Evolutionary conservation across 371 early-diverging fungal genomes (phyloP).

Genomic region (Mortierella sp.): DNA sequence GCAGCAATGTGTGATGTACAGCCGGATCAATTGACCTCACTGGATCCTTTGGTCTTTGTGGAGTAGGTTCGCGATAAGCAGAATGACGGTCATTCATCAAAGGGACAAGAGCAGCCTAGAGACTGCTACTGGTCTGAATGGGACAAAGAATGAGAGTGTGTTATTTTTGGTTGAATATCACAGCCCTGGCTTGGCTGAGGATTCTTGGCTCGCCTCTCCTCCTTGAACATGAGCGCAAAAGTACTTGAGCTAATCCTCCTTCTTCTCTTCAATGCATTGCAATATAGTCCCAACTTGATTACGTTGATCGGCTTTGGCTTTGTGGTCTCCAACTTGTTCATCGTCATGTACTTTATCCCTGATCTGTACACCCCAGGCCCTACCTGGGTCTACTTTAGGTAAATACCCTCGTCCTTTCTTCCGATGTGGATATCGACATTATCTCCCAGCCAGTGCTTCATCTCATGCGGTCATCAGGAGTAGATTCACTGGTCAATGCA

Average conservation of each 20-base stretch:
- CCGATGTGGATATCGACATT: neutral
- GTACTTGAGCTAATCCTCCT: neutral
- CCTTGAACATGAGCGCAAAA: neutral
- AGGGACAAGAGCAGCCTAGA: neutral
- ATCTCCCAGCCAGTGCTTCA: constrained; percentile 5
- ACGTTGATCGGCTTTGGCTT: constrained; percentile 95
- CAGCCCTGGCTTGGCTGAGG: constrained; percentile 12
- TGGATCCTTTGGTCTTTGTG: too few relatives aligned
- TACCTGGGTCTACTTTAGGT: constrained; percentile 89
- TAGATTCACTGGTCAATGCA: constrained; percentile 1
- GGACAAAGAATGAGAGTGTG: neutral
- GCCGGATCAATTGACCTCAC: neutral
- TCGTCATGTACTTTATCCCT: constrained; percentile 78
- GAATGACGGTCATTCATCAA: neutral
- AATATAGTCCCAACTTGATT: constrained; percentile 94
- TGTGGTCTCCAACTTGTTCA: constrained; percentile 82
- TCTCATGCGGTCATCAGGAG: neutral
- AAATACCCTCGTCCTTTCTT: constrained; percentile 4
- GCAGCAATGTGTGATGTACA: neutral
- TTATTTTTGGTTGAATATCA: neutral
- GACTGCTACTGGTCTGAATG: neutral
- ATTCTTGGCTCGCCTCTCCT: neutral
- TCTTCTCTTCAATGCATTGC: neutral
- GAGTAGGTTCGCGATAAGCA: neutral
- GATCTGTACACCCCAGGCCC: constrained; percentile 85